Evolutionary conservation across 208 protist species (phyloP), one percentile per base, ranked within the genome.

Genomic region (Novymonas esmeraldas): DNA sequence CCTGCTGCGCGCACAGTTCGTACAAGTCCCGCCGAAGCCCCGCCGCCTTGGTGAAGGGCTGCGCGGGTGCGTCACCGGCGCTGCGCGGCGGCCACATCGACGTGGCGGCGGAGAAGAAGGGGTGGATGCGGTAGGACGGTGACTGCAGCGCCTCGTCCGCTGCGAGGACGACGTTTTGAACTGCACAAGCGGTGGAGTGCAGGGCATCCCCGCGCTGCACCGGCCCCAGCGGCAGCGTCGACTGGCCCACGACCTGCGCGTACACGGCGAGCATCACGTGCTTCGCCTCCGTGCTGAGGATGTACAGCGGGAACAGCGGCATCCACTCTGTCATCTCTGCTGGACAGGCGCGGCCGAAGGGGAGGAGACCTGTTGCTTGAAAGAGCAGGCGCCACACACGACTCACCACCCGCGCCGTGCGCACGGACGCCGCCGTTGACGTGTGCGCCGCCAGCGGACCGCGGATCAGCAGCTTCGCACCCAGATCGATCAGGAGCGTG

Each of bases 331-430:
- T 10, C 63, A 90, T 87, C 46, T 71, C 56, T 13, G 2, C 42
- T 39, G 84, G 84, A 64, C 84, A 90, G 4, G 62, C 42, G 14
- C 55, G 26, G 14, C 82, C 82, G 51, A 57, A 62, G 1, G 84
- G 84, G 54, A 90, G 74, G 26, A 87, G 18, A n/a, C 84, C 84
- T 31, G 63, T 67, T 24, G 70, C 76, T 54, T 90, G 84, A 52
- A 85, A 90, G 38, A 84, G 56, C 7, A 80, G 64, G 13, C 78
- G 73, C 75, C 81, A 84, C 26, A 78, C 13, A 11, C 69, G 55
- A 39, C 69, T 75, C 13, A 69, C 54, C 4, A 54, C 69, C 29
- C 48, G 60, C 14, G 69, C 61, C 4, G 64, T 20, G 41, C 58
- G 64, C 20, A 56, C 64, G 3, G 42, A 52, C 0, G 49, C 71